Evolutionary conservation across 768 basidiomycete species (phyloP).

Genomic region (Leccinellum luteum): DNA sequence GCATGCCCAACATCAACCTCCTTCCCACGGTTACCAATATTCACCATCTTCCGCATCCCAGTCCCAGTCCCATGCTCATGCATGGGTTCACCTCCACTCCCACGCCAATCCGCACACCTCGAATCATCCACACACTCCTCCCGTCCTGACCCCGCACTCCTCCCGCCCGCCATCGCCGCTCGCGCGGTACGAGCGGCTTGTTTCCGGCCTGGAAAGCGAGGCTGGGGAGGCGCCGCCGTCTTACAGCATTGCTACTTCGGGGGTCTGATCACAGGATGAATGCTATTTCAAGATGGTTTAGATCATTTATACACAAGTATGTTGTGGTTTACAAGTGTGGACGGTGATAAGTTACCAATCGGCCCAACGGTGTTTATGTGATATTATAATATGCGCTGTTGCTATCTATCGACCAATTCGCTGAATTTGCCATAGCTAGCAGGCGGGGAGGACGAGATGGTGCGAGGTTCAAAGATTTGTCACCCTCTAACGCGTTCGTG

Average conservation of each 20-base stretch:
- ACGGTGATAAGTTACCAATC: too few relatives aligned
- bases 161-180: conserved; percentile 23
- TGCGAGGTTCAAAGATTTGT: not conserved
- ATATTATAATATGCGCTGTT: too few relatives aligned
- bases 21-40: not conserved
- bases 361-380: too few relatives aligned
- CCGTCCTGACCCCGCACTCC: not conserved
- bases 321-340: not conserved
- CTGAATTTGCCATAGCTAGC: not conserved
- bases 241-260: conserved; percentile 24
- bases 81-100: not conserved
- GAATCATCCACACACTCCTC: not conserved
- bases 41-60: not conserved
- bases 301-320: not conserved
- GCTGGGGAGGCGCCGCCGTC: conserved; percentile 80
- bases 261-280: not conserved
- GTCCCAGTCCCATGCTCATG: not conserved
- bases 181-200: conserved; percentile 72
- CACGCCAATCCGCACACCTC: not conserved
- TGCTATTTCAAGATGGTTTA: not conserved
- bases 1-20: not conserved
- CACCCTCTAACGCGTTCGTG: conserved; percentile 60
- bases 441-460: not conserved
- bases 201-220: conserved; percentile 84
- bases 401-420: not conserved